These are phyloP conservation scores for Phalaenopsis aphrodite DNA, from an alignment of 106 monocot genomes.

Conservation along the genomic window DNA sequence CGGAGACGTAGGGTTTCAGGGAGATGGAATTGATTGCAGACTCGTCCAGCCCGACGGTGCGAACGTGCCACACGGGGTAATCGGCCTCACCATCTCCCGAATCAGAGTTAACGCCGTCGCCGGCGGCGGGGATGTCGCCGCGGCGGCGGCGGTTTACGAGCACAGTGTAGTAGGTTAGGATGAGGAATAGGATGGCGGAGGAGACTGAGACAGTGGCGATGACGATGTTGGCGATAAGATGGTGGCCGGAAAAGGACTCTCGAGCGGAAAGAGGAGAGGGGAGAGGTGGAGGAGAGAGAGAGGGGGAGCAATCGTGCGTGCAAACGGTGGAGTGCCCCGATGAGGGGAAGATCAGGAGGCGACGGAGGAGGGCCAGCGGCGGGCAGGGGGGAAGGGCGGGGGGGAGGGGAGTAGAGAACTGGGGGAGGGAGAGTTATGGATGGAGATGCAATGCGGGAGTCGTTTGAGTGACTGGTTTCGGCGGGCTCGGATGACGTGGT, in stretches of 20 bases:
- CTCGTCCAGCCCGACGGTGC: slow-evolving; percentile 14
- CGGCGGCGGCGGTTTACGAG: slow-evolving; percentile 9
- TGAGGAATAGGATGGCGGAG: slow-evolving; percentile 7
- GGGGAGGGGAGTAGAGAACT: no score
- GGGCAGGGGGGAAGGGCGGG: background rate
- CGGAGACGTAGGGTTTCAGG: background rate
- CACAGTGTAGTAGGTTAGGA: background rate
- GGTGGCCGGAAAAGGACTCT: slow-evolving; percentile 1
- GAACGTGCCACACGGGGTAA: slow-evolving; percentile 11
- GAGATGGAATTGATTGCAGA: slow-evolving; percentile 11
- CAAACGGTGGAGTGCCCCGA: background rate
- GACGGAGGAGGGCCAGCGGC: slow-evolving; percentile 10
- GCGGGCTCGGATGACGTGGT: no score
- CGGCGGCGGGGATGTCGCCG: background rate
- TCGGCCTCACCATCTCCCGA: background rate
- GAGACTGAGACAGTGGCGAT: slow-evolving; percentile 8
- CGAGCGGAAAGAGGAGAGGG: background rate
- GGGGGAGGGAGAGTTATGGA: no score
- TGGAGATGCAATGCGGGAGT: no score
- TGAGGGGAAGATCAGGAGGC: background rate
- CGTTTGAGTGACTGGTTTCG: no score
- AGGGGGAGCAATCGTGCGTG: no score
- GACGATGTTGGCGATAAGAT: background rate
- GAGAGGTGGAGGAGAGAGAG: no score
- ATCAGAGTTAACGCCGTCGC: background rate